Evolutionary conservation across 192 early-diverging fungal species (phyloP), one percentile per base, ranked within the genome.

Genomic region (Gigaspora rosea): DNA sequence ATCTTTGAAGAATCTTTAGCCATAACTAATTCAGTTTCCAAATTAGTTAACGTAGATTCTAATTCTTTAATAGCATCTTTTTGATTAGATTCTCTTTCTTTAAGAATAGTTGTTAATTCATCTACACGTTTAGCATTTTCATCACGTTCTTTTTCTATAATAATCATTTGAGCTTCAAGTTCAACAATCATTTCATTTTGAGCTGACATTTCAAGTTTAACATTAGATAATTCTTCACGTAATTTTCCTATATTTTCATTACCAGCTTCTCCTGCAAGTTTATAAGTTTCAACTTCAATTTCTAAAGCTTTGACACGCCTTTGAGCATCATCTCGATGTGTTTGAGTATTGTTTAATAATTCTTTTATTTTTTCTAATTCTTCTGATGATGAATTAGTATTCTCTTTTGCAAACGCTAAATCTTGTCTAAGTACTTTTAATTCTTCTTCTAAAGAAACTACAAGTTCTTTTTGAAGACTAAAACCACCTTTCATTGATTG

Each of bases 281-380:
- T 75, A 15, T 63, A 75, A 49, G 73, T 52, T 46, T 59, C 56
- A 50, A 75, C 13, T 32, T 75, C 73, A 47, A 75, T 75, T 75
- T 75, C 73, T 12, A 75, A 50, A 47, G 18, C 22, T 33, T 50
- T 59, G 10, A 63, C 59, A 12, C 32, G 18, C 22, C 49, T 75
- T 63, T 75, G 48, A 32, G n/a, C 22, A 33, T 75, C 73, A 33
- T 75, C 49, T n/a, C 61, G 36, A 36, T 65, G 63, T 50, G 36
- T 64, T 51, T 58, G 32, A 15, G 63, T 76, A 36, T 76, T 49
- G 20, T 16, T 64, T 66, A 76, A 76, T 22, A 67, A 46, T 0
- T 8, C 41, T 41, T 48, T 36, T n/a, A 76, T 10, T 66, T 67
- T 22, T n/a, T 76, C 75, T 62, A 49, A 20, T 74, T 74, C 72